phyloP scores from a whole-genome alignment of 2,329 filamentous ascomycete species.

The Alternaria panax region DNA sequence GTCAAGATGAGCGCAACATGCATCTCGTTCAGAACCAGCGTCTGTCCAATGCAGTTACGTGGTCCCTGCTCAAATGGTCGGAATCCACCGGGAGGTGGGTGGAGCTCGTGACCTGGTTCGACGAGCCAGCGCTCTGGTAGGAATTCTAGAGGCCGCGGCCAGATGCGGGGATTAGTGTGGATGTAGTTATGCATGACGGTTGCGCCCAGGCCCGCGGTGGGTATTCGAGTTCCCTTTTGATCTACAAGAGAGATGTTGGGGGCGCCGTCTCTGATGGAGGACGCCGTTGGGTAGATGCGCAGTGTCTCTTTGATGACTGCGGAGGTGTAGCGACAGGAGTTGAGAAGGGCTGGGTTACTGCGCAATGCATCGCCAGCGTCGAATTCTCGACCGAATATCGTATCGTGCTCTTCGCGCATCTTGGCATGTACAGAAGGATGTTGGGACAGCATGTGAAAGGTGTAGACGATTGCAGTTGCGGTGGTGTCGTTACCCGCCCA shows the following conservation, averaged over 20 bases:
- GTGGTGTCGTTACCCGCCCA: constrained; percentile 45
- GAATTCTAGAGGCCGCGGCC: constrained; percentile 22
- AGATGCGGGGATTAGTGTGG: constrained; percentile 27
- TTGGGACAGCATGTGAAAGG: constrained; percentile 26
- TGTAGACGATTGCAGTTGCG: constrained; percentile 36
- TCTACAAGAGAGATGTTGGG: constrained; percentile 10
- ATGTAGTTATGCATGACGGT: constrained; percentile 19
- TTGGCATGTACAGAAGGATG: constrained; percentile 30
- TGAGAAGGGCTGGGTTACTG: constrained; percentile 31
- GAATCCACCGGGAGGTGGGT: constrained; percentile 27
- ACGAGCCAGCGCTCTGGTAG: constrained; percentile 34
- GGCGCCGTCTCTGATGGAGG: constrained; percentile 29
- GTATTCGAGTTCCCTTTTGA: constrained; percentile 11
- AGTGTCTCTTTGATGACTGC: constrained; percentile 48
- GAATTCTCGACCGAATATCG: constrained; percentile 34
- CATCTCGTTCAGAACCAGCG: constrained; percentile 45
- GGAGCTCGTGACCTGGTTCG: constrained; percentile 8
- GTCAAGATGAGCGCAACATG: constrained; percentile 15
- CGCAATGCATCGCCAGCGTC: background rate
- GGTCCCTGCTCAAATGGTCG: constrained; percentile 51
- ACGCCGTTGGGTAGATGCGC: constrained; percentile 42
- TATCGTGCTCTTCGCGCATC: constrained; percentile 40
- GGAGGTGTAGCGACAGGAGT: constrained; percentile 35
- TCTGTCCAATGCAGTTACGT: constrained; percentile 50
- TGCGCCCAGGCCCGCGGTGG: constrained; percentile 14